phyloP scores from a whole-genome alignment of 1,139 yeast species.

The Lodderomyces margitis region DNA sequence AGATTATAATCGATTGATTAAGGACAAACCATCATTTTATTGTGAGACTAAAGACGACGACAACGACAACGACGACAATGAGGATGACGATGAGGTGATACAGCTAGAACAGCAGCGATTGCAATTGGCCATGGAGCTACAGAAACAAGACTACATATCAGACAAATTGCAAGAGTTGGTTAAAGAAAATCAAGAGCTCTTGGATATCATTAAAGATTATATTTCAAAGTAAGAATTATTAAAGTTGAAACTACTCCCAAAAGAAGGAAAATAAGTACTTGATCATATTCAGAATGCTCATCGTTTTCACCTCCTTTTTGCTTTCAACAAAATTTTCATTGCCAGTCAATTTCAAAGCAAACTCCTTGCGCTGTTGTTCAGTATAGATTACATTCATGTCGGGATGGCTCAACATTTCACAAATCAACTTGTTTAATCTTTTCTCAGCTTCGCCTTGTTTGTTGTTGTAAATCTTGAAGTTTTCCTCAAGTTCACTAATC shows the following conservation, averaged over 20 bases:
- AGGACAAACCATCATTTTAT: no score
- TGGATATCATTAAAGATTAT: slow-evolving; percentile 39
- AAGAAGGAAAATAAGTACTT: background rate
- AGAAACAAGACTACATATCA: slow-evolving; percentile 39
- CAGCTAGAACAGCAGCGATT: slow-evolving; percentile 36
- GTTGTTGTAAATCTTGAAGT: slow-evolving; percentile 38
- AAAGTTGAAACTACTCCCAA: background rate
- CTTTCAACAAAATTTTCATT: slow-evolving; percentile 12
- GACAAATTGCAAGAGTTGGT: slow-evolving; percentile 35
- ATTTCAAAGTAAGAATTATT: background rate
- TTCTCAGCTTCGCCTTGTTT: slow-evolving; percentile 34
- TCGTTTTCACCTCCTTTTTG: slow-evolving; percentile 9
- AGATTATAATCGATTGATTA: slow-evolving; percentile 15
- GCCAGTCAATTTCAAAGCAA: slow-evolving; percentile 28
- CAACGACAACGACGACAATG: slow-evolving; percentile 3
- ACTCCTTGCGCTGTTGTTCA: slow-evolving; percentile 29
- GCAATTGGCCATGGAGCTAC: slow-evolving; percentile 40
- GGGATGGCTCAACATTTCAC: slow-evolving; percentile 36
- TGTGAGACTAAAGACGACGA: no score
- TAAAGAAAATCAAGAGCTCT: slow-evolving; percentile 39
- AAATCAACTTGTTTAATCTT: slow-evolving; percentile 30
- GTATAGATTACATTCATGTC: slow-evolving; percentile 33
- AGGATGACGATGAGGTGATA: slow-evolving; percentile 9
- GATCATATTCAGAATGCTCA: slow-evolving; percentile 13
- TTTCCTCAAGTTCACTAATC: slow-evolving; percentile 78